Conservation (phyloP, 352 stramenopile genomes). For the Phytopythium kandeliae region DNA sequence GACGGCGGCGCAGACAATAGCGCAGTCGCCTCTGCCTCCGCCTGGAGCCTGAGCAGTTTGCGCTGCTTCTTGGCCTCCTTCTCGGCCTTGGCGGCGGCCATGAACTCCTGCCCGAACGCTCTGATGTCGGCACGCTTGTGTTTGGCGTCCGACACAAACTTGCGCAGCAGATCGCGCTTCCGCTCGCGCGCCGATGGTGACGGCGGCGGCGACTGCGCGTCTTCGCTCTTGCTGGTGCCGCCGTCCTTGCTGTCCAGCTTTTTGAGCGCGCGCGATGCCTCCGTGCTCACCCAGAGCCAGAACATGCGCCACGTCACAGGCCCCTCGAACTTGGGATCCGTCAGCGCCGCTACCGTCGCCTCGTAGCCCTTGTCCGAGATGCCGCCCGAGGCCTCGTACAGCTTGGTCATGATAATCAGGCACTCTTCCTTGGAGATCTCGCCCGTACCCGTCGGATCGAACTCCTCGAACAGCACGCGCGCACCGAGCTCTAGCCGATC, state of each 20-base stretch:
- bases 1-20: background rate
- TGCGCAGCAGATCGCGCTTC: conserved; percentile 9
- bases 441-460: conserved; percentile 51
- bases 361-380: conserved; percentile 66
- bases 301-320: conserved; percentile 82
- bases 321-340: conserved; percentile 54
- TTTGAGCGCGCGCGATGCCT: conserved; percentile 61
- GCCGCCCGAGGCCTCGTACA: conserved; percentile 65
- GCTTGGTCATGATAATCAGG: conserved; percentile 66
- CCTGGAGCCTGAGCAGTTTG: conserved; percentile 1
- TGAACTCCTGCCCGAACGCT: conserved; percentile 4
- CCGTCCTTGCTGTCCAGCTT: conserved; percentile 55
- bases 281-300: conserved; percentile 83
- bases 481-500: conserved; percentile 78
- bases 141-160: conserved; percentile 32
- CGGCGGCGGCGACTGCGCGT: background rate
- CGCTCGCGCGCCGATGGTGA: conserved; percentile 1
- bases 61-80: conserved; percentile 3
- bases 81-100: conserved; percentile 6
- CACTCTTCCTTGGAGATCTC: conserved; percentile 69
- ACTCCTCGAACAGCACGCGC: conserved; percentile 81
- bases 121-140: conserved; percentile 15
- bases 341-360: conserved; percentile 44
- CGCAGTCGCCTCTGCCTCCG: background rate
- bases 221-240: conserved; percentile 35